Evolutionary conservation across 1,284 basidiomycete species (phyloP), one percentile per base, ranked within the genome.

Genomic region (Austroboletus niveus): DNA sequence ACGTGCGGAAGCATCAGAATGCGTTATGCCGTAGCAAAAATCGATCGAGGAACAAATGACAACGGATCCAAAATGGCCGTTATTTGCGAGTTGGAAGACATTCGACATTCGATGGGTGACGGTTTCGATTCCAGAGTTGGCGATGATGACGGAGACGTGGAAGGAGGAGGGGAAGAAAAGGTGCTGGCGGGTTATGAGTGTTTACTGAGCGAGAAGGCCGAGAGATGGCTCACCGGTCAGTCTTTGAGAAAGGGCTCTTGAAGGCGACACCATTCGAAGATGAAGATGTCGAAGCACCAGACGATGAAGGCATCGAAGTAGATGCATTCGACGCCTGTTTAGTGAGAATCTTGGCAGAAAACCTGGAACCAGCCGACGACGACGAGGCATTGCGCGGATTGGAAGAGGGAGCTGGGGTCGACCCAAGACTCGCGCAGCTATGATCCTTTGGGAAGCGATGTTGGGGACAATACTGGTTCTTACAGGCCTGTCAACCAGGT

Each of bases 401-500:
- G 32, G 63, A 52, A 51, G 58, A 45, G 11, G 64, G 53, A 22
- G 57, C 10, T 9, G 51, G 14, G 15, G 52, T 52, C 20, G 62
- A 45, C 11, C 65, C 24, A 30, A 69, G 51, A 12, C 73, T 55
- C 24, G 68, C 45, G 62, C 87, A 89, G 43, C 57, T 73, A 57
- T 90, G 88, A 59, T 85, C 83, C 43, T 72, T 71, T 5, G 85
- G 84, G 67, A 89, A 89, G 36, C 89, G 84, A 61, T 91, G 88
- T 20, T 79, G 69, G 1, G 86, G 77, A 59, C 88, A 91, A 62
- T 83, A 91, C 55, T 87, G 82, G 51, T 80, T 72, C 46, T 70
- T 76, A 68, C 88, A 91, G 66, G 76, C 77, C 88, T 90, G 51
- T 4, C 55, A 4, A 20, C 46, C 17, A 15, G 7, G 41, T 68